These are phyloP conservation scores for Colletotrichum sublineola DNA, from an alignment of 2,329 filamentous ascomycete species.

Conservation along the genomic window DNA sequence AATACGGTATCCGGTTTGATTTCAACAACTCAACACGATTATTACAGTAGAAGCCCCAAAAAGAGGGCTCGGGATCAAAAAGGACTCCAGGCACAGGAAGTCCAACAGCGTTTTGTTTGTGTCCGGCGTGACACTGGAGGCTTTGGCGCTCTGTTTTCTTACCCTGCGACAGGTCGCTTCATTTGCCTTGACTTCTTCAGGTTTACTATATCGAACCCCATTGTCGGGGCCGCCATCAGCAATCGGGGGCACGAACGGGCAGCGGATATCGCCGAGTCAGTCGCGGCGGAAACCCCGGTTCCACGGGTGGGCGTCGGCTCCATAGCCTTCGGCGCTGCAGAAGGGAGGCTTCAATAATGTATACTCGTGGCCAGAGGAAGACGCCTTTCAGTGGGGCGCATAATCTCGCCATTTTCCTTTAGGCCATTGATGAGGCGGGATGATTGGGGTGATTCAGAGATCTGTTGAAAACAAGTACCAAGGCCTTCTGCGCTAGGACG, in stretches of 20 bases:
- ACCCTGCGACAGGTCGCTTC: neutral
- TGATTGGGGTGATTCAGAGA: conserved; percentile 8
- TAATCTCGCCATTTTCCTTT: conserved; percentile 5
- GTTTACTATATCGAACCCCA: neutral
- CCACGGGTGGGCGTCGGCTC: neutral
- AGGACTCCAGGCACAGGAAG: neutral
- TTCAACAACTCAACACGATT: neutral
- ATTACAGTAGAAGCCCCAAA: neutral
- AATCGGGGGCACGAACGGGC: neutral
- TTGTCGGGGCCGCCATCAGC: neutral
- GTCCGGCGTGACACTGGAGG: conserved; percentile 3
- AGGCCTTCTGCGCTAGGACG: conserved; percentile 19
- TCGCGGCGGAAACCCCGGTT: neutral
- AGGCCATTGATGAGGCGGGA: neutral
- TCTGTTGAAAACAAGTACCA: conserved; percentile 6
- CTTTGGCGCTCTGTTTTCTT: conserved; percentile 7
- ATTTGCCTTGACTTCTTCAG: neutral
- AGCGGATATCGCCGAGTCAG: neutral
- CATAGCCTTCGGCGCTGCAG: conserved; percentile 7
- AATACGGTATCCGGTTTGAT: neutral
- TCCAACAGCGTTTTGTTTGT: conserved; percentile 13
- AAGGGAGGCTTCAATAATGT: conserved; percentile 10
- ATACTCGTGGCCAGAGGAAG: conserved; percentile 2
- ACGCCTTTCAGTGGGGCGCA: conserved; percentile 6
- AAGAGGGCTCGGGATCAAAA: neutral